A percentile compares a stretch with the other conserved stretches of the same genome.
Evolutionary conservation across 257 asterid species (phyloP).

Genomic region (Solanum paucissectum): DNA sequence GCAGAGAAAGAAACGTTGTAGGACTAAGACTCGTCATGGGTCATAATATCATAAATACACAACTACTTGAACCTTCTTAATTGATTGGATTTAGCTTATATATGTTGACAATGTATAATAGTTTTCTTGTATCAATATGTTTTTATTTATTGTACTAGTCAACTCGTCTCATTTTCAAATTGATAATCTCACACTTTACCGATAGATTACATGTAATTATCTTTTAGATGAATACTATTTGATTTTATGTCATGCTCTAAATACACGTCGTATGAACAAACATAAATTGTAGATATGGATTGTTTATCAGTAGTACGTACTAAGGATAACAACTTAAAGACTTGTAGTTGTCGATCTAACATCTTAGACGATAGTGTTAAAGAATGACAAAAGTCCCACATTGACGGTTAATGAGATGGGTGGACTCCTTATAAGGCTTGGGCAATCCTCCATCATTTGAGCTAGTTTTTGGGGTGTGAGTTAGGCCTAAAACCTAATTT

Average conservation of each 20-base stretch:
- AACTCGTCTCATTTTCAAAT: not conserved
- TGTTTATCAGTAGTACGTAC: not conserved
- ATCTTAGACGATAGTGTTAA: not conserved
- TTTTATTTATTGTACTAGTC: not conserved
- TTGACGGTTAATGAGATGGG: too few species aligned
- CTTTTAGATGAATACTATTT: not conserved
- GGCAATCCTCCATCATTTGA: too few species aligned
- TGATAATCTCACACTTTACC: not conserved
- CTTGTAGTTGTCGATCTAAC: not conserved
- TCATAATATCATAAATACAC: not conserved
- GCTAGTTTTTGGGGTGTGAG: too few species aligned
- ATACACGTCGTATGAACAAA: not conserved
- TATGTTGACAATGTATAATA: not conserved
- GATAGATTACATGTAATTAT: not conserved
- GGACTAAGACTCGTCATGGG: not conserved
- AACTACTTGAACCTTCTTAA: not conserved
- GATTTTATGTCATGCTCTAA: not conserved
- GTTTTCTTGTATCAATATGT: not conserved
- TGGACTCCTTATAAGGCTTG: too few species aligned
- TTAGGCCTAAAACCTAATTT: too few species aligned
- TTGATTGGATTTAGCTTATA: not conserved
- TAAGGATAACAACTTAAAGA: not conserved
- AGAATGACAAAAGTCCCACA: too few species aligned
- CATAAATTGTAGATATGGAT: not conserved
- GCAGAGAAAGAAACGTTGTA: constrained; percentile 4